A percentile compares a stretch with the other conserved stretches of the same genome.
Evolutionary conservation across 2,329 filamentous ascomycete species (phyloP).

Genomic region (Colletotrichum abscissum): DNA sequence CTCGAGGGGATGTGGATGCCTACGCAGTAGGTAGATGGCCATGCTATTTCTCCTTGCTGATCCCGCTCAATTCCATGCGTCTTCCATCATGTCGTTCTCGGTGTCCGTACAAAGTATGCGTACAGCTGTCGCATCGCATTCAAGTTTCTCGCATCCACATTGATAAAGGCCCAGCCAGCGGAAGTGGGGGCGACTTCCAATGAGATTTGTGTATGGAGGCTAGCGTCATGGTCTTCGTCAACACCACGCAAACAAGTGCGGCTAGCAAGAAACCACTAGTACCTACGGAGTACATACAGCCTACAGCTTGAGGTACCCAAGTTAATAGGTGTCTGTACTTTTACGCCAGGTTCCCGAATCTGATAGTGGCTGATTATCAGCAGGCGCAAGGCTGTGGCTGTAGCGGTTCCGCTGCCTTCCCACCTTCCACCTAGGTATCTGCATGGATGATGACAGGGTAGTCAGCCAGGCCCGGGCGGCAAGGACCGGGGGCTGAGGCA

Average conservation of each 20-base stretch:
- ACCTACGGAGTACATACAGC: too few species aligned
- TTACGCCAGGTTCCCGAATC: not conserved
- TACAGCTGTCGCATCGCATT: not conserved
- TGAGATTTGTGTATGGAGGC: not conserved
- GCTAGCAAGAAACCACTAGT: not conserved
- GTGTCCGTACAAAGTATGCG: not conserved
- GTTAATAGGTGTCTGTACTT: too few species aligned
- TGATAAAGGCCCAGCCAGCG: not conserved
- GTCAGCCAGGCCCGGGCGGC: not conserved
- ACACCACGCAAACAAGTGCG: not conserved
- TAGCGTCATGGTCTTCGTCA: not conserved
- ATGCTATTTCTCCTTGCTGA: too few species aligned
- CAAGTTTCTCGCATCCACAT: not conserved
- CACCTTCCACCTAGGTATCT: not conserved
- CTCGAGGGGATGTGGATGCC: too few species aligned
- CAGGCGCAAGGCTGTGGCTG: not conserved
- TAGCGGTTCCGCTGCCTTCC: too few species aligned
- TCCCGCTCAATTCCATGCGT: too few species aligned
- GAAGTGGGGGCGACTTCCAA: not conserved
- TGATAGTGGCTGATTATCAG: not conserved
- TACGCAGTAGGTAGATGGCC: too few species aligned
- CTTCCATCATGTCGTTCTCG: too few species aligned
- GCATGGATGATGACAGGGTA: not conserved
- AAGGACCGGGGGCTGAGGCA: too few species aligned
- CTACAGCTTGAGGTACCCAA: too few species aligned